Base-by-base conservation (phyloP, 2,329 filamentous ascomycete genomes). In the Sporothrix mexicana region DNA sequence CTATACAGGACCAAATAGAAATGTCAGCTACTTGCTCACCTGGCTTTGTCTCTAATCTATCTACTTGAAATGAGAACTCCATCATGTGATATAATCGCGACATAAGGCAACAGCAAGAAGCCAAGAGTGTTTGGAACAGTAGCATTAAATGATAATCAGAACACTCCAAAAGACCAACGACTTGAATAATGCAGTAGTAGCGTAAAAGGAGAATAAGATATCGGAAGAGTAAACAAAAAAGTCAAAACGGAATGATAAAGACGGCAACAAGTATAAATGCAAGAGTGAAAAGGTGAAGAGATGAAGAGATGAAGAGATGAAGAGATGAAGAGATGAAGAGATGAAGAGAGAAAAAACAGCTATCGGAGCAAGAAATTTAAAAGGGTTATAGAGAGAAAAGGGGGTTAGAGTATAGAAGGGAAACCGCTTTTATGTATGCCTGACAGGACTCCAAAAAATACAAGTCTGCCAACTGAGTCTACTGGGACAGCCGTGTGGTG, bases 401-500 rank as follows among this genome's bases (percentile, higher is more conserved):
- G 61, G 41, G 13, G 25, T 30, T 49, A 13, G 17, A 59, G 23
- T 55, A 15, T 41, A 49, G 6, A 71, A 72, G 20, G n/a, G 8
- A 4, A 17, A 36, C 43, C 5, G 3, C n/a, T 15, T 43, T 8
- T 47, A 36, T 36, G 30, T 36, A 36, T 36, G 30, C 30, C 30
- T 36, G 30, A 5, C 30, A 36, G 30, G 30, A 30, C 30, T 30
- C 30, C 30, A 30, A 30, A 30, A 30, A 30, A 3, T 30, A 36
- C 5, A 36, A 36, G 30, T 10, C 9, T 25, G 6, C 62, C 23
- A 8, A 15, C 43, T 23, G 13, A 20, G 3, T n/a, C 64, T 61
- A 75, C 59, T 74, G 72, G 3, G 74, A 76, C 30, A 76, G 68
- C 1, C 73, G 74, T 9, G 66, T 30, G 15, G 72, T 59, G 51